phyloP scores from a whole-genome alignment of 352 stramenopile genomes.

The Discostella stelligera region DNA sequence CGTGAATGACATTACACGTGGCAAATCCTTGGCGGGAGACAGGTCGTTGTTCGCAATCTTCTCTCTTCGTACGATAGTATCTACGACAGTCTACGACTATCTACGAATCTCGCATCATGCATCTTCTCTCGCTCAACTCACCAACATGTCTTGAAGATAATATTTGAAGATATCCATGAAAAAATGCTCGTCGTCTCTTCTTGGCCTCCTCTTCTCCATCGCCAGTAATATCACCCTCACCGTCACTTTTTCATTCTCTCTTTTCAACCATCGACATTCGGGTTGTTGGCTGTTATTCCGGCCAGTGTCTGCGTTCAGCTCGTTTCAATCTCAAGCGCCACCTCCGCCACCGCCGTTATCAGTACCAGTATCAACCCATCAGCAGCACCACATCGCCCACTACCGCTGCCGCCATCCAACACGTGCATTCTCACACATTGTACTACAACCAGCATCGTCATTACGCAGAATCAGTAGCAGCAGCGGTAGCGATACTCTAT shows the following conservation, averaged over 20 bases:
- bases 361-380: background rate
- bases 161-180: background rate
- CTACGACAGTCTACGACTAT: too few relatives aligned
- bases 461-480: background rate
- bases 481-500: background rate
- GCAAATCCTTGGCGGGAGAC: too few relatives aligned
- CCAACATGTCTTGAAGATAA: too few relatives aligned
- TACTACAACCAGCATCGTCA: background rate
- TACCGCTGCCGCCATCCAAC: background rate
- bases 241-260: background rate
- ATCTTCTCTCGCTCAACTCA: too few relatives aligned
- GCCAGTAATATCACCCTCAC: background rate
- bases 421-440: background rate
- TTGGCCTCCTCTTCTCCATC: background rate
- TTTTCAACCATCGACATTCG: background rate
- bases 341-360: background rate
- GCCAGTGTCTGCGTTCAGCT: slow-evolving; percentile 1
- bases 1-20: too few relatives aligned
- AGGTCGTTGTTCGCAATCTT: too few relatives aligned
- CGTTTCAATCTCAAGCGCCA: background rate
- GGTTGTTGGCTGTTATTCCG: background rate
- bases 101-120: too few relatives aligned
- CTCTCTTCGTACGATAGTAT: too few relatives aligned
- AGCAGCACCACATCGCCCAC: background rate
- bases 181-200: background rate